Evolutionary conservation across 75 land plant species (phyloP).

Genomic region (Cryptomeria japonica): DNA sequence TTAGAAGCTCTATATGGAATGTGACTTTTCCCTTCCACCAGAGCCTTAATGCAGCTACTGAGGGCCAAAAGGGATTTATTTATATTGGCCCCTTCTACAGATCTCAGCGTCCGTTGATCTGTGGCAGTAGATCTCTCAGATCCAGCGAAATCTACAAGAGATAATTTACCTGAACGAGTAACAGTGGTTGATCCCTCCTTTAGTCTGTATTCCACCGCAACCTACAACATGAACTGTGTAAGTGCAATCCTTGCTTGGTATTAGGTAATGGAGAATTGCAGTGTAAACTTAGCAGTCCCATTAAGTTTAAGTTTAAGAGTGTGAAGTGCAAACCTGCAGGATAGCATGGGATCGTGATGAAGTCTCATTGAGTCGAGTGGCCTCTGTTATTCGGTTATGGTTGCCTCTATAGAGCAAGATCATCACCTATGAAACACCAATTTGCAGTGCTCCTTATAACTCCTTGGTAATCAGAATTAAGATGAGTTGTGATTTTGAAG

Average conservation of each 20-base stretch:
- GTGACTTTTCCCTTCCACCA: slow-evolving; percentile 31
- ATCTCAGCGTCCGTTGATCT: slow-evolving; percentile 24
- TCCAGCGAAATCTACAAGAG: slow-evolving; percentile 35
- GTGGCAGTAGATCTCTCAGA: slow-evolving; percentile 37
- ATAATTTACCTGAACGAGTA: slow-evolving; percentile 23
- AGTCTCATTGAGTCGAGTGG: slow-evolving; percentile 29
- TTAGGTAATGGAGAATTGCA: background rate
- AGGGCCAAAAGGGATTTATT: slow-evolving; percentile 28
- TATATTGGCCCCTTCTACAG: slow-evolving; percentile 34
- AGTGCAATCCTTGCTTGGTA: background rate
- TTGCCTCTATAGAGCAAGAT: slow-evolving; percentile 26
- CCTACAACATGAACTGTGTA: slow-evolving; percentile 11
- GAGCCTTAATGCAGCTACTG: slow-evolving; percentile 34
- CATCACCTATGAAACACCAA: slow-evolving; percentile 21
- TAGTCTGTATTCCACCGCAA: slow-evolving; percentile 16
- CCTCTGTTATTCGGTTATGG: slow-evolving; percentile 23
- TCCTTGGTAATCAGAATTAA: background rate
- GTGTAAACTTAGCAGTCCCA: background rate
- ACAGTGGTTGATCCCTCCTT: slow-evolving; percentile 5
- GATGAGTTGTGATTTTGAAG: background rate
- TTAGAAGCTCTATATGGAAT: slow-evolving; percentile 31
- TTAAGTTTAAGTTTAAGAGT: background rate
- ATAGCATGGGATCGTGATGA: slow-evolving; percentile 38
- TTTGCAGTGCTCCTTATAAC: too few relatives aligned
- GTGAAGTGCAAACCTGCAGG: slow-evolving; percentile 22